Base-by-base conservation (phyloP, 2,329 filamentous ascomycete species). In the Botrytis medusae region DNA sequence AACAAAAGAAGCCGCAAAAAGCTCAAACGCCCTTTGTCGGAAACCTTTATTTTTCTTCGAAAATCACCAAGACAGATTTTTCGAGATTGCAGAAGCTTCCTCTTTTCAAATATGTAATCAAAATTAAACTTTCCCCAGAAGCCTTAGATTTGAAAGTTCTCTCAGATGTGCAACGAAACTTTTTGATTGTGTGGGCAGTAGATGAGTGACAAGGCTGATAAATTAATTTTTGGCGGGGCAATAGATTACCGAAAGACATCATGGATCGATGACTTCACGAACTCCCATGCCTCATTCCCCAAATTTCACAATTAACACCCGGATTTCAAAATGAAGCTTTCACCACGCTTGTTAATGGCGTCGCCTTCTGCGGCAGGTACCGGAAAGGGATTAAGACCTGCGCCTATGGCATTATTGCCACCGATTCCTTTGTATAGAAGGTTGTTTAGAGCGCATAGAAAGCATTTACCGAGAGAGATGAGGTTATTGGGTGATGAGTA, bases 401-500 rank as follows among this genome's bases (percentile, higher is more conserved):
- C 77, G 5, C 79, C 79, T 44, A 61, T 81, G 74, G 80, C 79
- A 46, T 74, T 81, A 34, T 69, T 81, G 18, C 80, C 80, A 16
- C 80, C 80, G 0, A 92, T 98, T 65, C 93, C 91, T 3, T 88
- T 99, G 14, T 99, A 98, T 85, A 89, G 96, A 74, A 90, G 96
- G 51, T 84, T 99, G 40, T 86, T 99, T 44, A 91, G 96, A 76
- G 91, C 93, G 6, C 96, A 99, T 83, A 89, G 96, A 77, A 93
- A 91, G 79, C 88, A 92, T 78, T 85, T 99, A 16, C 90, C 91
- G 0, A 78, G 83, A 1, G 92, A 97, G 72, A 89, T 90, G 90
- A 90, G 96, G 51, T 73, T 97, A 7, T 84, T 99, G 12, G 96
- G 96, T 7, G 96, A 99, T 80, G 90, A 94, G 82, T 99, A 98